Evolutionary conservation across 352 stramenopile species (phyloP).

Genomic region (Pythium brassicae): DNA sequence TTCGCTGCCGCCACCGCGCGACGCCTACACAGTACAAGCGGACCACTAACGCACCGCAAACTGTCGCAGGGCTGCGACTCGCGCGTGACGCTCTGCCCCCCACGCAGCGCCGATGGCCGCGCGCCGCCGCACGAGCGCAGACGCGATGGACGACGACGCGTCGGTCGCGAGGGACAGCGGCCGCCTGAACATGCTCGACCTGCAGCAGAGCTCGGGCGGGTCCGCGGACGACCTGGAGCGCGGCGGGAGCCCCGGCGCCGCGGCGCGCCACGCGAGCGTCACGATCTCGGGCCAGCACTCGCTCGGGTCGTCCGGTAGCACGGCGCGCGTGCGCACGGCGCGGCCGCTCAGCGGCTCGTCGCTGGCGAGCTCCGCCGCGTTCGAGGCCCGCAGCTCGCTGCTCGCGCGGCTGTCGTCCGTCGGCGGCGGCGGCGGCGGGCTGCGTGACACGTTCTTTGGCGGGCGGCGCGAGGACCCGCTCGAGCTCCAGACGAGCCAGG

Average conservation of each 20-base stretch:
- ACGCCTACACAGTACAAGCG: too few species aligned
- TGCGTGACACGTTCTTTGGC: conserved; percentile 71
- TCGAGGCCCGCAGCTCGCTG: conserved; percentile 28
- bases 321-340: conserved; percentile 23
- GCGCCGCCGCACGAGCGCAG: background rate
- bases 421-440: conserved; percentile 10
- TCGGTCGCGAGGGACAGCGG: background rate
- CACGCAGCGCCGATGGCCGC: background rate
- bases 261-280: conserved; percentile 4
- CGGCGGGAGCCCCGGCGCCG: background rate
- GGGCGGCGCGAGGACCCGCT: conserved; percentile 36
- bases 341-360: conserved; percentile 38
- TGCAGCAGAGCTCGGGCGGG: background rate
- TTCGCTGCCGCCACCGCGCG: too few species aligned
- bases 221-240: background rate
- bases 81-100: too few species aligned
- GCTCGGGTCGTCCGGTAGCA: conserved; percentile 2
- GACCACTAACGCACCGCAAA: too few species aligned
- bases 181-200: conserved; percentile 5
- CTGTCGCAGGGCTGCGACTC: too few species aligned
- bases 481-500: conserved; percentile 55
- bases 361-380: conserved; percentile 14
- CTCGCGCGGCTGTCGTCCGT: conserved; percentile 41
- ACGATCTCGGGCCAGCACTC: conserved; percentile 12
- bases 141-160: background rate